Evolutionary conservation across 768 basidiomycete species (phyloP).

Genomic region (Mycena amicta): DNA sequence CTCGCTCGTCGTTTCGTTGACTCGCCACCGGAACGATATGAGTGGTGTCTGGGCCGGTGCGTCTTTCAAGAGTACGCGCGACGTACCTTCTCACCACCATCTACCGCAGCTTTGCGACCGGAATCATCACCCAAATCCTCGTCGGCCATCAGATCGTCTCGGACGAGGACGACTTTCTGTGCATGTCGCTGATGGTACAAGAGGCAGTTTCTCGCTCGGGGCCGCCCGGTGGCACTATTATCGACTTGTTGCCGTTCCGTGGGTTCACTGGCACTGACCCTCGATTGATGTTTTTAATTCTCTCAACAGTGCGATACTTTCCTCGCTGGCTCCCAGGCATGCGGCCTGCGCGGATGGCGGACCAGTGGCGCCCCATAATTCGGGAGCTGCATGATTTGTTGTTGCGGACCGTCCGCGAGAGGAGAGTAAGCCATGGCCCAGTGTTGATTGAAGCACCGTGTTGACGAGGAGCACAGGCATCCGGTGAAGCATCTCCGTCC

Average conservation of each 20-base stretch:
- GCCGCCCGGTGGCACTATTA: not conserved
- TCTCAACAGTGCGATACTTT: conserved; percentile 27
- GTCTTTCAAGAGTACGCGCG: no score
- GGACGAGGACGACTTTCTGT: not conserved
- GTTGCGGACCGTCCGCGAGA: conserved; percentile 7
- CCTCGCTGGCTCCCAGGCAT: conserved; percentile 40
- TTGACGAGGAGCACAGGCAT: no score
- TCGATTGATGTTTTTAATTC: not conserved
- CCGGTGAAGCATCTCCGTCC: conserved; percentile 20
- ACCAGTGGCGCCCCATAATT: conserved; percentile 3
- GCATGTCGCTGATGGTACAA: not conserved
- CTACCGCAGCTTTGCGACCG: not conserved
- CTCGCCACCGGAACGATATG: not conserved
- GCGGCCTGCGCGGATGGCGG: conserved; percentile 16
- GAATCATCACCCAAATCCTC: not conserved
- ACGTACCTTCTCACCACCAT: not conserved
- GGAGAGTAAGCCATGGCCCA: not conserved
- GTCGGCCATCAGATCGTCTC: not conserved
- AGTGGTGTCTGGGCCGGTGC: not conserved
- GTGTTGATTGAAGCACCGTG: not conserved
- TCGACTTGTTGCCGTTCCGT: not conserved
- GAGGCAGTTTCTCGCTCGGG: not conserved
- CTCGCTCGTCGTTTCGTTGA: not conserved
- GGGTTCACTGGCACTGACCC: not conserved
- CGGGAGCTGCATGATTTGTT: conserved; percentile 12